Percentiles rank a stretch among this genome's conserved stretches.
phyloP scores from a whole-genome alignment of 83 land plant species.

The Diphasiastrum complanatum region DNA sequence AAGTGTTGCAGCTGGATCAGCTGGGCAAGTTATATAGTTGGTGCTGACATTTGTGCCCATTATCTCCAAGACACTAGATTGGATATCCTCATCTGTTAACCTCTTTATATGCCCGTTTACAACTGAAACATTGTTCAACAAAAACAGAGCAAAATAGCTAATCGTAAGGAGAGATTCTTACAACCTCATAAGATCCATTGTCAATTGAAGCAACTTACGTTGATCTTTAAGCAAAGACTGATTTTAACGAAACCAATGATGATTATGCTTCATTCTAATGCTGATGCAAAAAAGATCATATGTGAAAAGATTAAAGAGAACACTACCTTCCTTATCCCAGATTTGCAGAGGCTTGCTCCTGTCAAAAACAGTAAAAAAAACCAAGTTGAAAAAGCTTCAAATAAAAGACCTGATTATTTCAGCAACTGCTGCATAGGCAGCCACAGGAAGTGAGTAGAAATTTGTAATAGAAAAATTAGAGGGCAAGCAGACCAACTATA shows the following conservation, averaged over 20 bases:
- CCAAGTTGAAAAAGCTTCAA: not conserved
- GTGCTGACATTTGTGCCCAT: conserved; percentile 85
- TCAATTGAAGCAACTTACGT: too few species aligned
- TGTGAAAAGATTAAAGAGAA: not conserved
- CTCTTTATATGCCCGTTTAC: conserved; percentile 85
- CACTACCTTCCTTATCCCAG: conserved; percentile 94
- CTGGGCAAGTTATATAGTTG: conserved; percentile 83
- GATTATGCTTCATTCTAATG: too few species aligned
- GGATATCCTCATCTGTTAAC: conserved; percentile 86
- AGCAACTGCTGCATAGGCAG: conserved; percentile 6
- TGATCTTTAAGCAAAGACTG: too few species aligned
- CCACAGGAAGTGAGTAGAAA: not conserved
- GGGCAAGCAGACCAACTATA: not conserved
- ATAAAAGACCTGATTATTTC: conserved; percentile 4
- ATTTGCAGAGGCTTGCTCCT: conserved; percentile 97
- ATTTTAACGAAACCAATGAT: too few species aligned
- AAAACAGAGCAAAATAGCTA: too few species aligned
- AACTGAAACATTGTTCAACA: conserved; percentile 51
- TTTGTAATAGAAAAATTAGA: not conserved
- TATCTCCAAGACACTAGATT: conserved; percentile 89
- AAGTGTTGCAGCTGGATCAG: conserved; percentile 77
- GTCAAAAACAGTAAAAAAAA: conserved; percentile 9
- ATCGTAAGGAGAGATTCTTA: too few species aligned
- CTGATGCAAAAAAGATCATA: not conserved
- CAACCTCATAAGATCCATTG: too few species aligned